Evolutionary conservation across 164 flowering plant species (phyloP), one percentile per base, ranked within the genome.

Genomic region (Aristolochia californica): DNA sequence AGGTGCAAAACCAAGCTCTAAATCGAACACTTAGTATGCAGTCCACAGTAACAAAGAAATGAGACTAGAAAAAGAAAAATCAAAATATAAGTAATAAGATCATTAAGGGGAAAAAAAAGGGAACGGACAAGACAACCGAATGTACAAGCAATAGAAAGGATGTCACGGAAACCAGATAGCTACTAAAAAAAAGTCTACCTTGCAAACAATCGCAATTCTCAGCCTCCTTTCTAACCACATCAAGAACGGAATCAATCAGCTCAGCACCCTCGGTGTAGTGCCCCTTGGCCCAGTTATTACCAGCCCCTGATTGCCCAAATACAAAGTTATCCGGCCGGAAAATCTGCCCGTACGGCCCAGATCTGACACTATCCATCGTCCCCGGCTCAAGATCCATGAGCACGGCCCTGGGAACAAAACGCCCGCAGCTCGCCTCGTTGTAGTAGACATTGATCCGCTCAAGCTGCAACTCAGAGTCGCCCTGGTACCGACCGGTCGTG

Each of bases 331-430:
- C 78, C 16, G 80, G 77, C 34, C 80, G 22, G 64, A 76, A 76
- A 18, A 76, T 76, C 66, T 76, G 77, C 7, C 81, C 78, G 34
- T 75, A 75, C 14, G 77, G 77, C 0, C 81, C 75, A 54, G 77
- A 68, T 62, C 78, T 64, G 20, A 78, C 60, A 49, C 75, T 68
- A 57, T 78, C 81, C 81, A 78, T 78, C 5, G 81, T 78, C 0
- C 78, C 81, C 0, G 79, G 81, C 61, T 78, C 81, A 18, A 78
- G 69, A 61, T 78, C 81, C 81, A 78, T 78, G 43, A 78, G 69
- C 14, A 78, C 75, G 11, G 81, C 78, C 20, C 81, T 60, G 12
- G 81, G 78, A 26, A 78, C 81, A 53, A 72, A 78, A 15, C 78
- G 48, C 2, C 81, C 81, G 45, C 78, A 72, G 49, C 81, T 74